Percentiles rank a stretch among this genome's conserved stretches.
phyloP scores from a whole-genome alignment of 148 eudicot species.

The Amaranthus palmeri region DNA sequence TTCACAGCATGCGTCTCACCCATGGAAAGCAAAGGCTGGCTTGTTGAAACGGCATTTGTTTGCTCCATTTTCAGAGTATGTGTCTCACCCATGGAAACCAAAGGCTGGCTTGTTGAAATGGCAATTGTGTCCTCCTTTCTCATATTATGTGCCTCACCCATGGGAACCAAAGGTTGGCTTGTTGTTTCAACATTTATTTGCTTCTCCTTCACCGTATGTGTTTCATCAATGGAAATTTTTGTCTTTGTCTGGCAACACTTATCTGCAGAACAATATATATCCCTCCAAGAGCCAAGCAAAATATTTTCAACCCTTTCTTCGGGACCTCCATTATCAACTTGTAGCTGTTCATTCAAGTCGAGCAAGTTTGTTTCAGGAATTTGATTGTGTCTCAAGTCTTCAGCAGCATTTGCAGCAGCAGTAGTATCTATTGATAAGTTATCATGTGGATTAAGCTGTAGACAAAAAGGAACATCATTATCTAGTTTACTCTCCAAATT shows the following conservation, averaged over 20 bases:
- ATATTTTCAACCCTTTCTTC: conserved; percentile 21
- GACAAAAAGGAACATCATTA: conserved; percentile 15
- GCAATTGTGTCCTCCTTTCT: too few relatives aligned
- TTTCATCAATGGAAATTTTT: conserved; percentile 12
- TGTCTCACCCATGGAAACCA: too few relatives aligned
- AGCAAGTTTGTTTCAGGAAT: conserved; percentile 24
- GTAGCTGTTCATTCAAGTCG: conserved; percentile 18
- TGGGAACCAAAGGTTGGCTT: conserved; percentile 17
- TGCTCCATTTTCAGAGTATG: too few relatives aligned
- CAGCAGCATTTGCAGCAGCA: conserved; percentile 21
- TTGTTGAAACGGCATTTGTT: too few relatives aligned
- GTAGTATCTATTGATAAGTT: conserved; percentile 24
- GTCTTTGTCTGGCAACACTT: neutral
- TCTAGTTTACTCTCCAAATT: conserved; percentile 6
- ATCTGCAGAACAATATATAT: conserved; percentile 1
- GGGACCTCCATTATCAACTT: conserved; percentile 15
- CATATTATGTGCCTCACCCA: conserved; percentile 12
- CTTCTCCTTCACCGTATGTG: conserved; percentile 9
- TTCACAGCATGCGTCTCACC: too few relatives aligned
- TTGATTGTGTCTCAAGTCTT: conserved; percentile 14
- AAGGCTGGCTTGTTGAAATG: too few relatives aligned
- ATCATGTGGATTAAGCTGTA: conserved; percentile 26
- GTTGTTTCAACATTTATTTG: conserved; percentile 12
- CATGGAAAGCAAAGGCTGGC: too few relatives aligned
- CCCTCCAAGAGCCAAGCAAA: conserved; percentile 5